Evolutionary conservation across 1,284 basidiomycete species (phyloP), one percentile per base, ranked within the genome.

Genomic region (Cryptococcus sp.): DNA sequence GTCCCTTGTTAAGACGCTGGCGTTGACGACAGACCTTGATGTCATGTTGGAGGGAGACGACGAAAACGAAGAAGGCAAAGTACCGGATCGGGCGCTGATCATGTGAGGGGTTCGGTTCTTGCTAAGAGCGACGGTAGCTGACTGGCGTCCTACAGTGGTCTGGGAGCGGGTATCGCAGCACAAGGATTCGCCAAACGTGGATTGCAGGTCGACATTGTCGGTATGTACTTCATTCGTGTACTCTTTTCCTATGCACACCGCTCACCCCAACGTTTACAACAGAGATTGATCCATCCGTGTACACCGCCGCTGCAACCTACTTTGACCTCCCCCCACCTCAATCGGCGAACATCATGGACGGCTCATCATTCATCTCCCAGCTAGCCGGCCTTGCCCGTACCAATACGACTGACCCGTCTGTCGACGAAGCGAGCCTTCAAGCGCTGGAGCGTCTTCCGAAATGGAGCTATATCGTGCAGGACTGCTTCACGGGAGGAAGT

Each of bases 211-310:
- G 69, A 73, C 42, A 58, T 73, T 11, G 68, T 75, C 39, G 69
- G 70, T 69, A 50, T 33, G 65, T 40, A 20, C 20, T 8, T 49
- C 5, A 18, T 24, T 5, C 23, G 20, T 47, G 5, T 13, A 36
- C 23, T 12, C 23, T 8, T 20, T 15, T 24, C 2, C 20, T n/a
- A 0, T 16, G 0, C 23, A 20, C 35, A 15, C 33, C 36, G 21
- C 6, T 45, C 9, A 21, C 21, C n/a, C 23, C 23, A 4, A 39
- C 20, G n/a, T n/a, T 24, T 1, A 82, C 88, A 46, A 81, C 89
- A 50, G 93, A 97, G 73, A 88, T 94, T 58, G 93, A 96, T 72
- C 86, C 88, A 24, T 86, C 83, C 0, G 91, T 97, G 2, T 92
- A 91, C 68, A 77, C 84, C n/a, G 90, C 88, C 35, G 89, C 92